A percentile compares a stretch with the other conserved stretches of the same genome.
Conservation (phyloP, 441 rosid genomes). For the Brassica hybrid region DNA sequence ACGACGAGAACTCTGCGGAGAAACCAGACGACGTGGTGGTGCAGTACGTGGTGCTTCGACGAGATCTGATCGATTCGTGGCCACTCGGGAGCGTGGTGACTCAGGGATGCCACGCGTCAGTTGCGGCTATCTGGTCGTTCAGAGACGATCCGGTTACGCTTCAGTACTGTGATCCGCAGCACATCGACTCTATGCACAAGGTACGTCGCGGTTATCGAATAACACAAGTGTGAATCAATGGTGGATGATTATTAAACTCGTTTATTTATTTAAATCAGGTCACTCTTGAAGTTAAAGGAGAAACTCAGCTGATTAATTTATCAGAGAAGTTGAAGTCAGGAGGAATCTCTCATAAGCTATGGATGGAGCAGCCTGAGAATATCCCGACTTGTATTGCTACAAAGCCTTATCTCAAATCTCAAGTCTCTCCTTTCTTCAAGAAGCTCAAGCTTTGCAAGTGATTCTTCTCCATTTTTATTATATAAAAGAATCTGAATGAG, state of each 20-base stretch:
- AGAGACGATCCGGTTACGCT: slow-evolving; percentile 71
- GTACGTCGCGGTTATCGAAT: slow-evolving; percentile 32
- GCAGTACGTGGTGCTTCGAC: slow-evolving; percentile 87
- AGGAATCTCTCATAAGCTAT: slow-evolving; percentile 78
- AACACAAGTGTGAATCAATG: neutral
- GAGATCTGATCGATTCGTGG: slow-evolving; percentile 90
- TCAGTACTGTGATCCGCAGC: slow-evolving; percentile 69
- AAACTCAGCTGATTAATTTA: slow-evolving; percentile 74
- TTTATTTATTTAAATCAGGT: slow-evolving; percentile 36
- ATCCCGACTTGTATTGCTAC: slow-evolving; percentile 89
- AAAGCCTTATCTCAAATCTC: slow-evolving; percentile 78
- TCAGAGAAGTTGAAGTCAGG: slow-evolving; percentile 67
- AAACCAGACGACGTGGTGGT: slow-evolving; percentile 58
- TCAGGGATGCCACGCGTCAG: slow-evolving; percentile 94
- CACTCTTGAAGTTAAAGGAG: slow-evolving; percentile 93
- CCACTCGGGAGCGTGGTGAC: slow-evolving; percentile 91
- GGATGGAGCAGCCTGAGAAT: slow-evolving; percentile 94
- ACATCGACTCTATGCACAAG: slow-evolving; percentile 84
- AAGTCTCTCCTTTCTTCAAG: slow-evolving; percentile 65
- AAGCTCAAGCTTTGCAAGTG: slow-evolving; percentile 92
- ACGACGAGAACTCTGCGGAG: slow-evolving; percentile 36
- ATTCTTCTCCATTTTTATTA: slow-evolving; percentile 28
- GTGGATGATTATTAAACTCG: neutral
- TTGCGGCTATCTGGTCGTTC: slow-evolving; percentile 75
- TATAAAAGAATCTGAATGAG: neutral